These are phyloP conservation scores for Globisporangium heterothallicum DNA, from an alignment of 352 stramenopile species.

Conservation along the genomic window DNA sequence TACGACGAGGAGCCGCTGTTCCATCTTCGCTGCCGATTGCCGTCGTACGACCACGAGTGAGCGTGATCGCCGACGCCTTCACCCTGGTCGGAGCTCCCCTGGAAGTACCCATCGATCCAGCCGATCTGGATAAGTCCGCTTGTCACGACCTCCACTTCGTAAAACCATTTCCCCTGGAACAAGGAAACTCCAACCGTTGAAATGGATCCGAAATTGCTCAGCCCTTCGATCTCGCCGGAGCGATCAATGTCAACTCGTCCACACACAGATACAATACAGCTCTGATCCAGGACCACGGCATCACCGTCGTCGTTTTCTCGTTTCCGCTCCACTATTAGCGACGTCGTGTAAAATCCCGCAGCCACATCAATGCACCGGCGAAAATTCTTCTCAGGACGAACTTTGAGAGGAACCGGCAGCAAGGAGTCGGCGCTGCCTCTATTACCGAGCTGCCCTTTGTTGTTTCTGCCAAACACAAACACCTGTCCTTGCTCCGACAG, in stretches of 20 bases:
- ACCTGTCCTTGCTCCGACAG: constrained; percentile 81
- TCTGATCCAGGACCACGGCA: constrained; percentile 52
- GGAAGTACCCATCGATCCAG: constrained; percentile 90
- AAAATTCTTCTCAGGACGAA: constrained; percentile 75
- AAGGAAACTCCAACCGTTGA: constrained; percentile 70
- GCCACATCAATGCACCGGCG: constrained; percentile 76
- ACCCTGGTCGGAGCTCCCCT: constrained; percentile 88
- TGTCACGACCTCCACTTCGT: constrained; percentile 89
- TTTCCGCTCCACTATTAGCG: constrained; percentile 79
- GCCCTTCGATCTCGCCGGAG: constrained; percentile 78
- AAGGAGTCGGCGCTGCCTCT: constrained; percentile 77
- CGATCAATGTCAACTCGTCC: constrained; percentile 83
- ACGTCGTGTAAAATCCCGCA: constrained; percentile 85
- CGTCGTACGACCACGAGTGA: constrained; percentile 93
- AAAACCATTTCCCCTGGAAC: constrained; percentile 90
- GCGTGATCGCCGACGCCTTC: constrained; percentile 88
- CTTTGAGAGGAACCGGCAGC: constrained; percentile 74
- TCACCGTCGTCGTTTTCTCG: constrained; percentile 79
- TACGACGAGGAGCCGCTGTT: constrained; percentile 87
- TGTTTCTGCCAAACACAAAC: constrained; percentile 84
- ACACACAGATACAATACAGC: constrained; percentile 57
- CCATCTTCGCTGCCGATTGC: constrained; percentile 88
- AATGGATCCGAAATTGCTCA: constrained; percentile 88
- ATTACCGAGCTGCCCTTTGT: constrained; percentile 87
- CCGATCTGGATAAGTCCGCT: constrained; percentile 91